These are phyloP conservation scores for Colletotrichum neosansevieriae DNA, from an alignment of 2,329 filamentous ascomycete species.

Conservation along the genomic window DNA sequence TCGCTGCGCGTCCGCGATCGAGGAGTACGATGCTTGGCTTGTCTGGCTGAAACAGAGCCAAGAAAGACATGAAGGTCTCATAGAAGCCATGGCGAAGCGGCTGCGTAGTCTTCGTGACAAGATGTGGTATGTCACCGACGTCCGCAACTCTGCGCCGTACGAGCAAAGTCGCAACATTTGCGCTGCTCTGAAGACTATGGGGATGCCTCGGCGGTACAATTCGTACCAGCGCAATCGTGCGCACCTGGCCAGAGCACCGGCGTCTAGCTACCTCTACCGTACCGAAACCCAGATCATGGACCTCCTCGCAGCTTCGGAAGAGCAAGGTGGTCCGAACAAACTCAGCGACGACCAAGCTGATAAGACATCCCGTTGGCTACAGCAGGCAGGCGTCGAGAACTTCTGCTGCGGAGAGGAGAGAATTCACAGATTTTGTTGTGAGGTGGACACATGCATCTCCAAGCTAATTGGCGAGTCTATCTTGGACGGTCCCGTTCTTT, in stretches of 20 bases:
- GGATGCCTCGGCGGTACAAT: slow-evolving; percentile 69
- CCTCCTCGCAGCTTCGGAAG: slow-evolving; percentile 82
- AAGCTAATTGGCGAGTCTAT: slow-evolving; percentile 88
- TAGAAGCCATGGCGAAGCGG: slow-evolving; percentile 80
- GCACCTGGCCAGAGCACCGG: slow-evolving; percentile 60
- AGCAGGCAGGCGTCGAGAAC: slow-evolving; percentile 85
- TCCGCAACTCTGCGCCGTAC: slow-evolving; percentile 89
- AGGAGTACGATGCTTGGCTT: slow-evolving; percentile 85
- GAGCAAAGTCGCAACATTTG: slow-evolving; percentile 89
- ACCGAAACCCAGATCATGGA: slow-evolving; percentile 89
- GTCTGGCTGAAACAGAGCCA: slow-evolving; percentile 87
- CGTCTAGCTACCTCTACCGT: slow-evolving; percentile 78
- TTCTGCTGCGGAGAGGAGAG: slow-evolving; percentile 95
- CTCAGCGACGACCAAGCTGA: slow-evolving; percentile 95
- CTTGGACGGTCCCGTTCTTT: slow-evolving; percentile 86
- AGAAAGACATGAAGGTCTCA: slow-evolving; percentile 79
- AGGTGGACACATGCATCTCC: slow-evolving; percentile 87
- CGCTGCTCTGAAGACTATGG: slow-evolving; percentile 92
- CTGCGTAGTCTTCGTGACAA: slow-evolving; percentile 87
- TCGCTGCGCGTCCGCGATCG: slow-evolving; percentile 77
- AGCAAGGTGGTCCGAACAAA: slow-evolving; percentile 93
- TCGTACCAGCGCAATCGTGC: slow-evolving; percentile 63
- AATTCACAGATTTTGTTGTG: slow-evolving; percentile 92
- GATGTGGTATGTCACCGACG: slow-evolving; percentile 98
- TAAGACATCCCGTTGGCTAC: slow-evolving; percentile 85